Conservation (phyloP, 2,329 filamentous ascomycete genomes). For the Aspergillus japonicus region DNA sequence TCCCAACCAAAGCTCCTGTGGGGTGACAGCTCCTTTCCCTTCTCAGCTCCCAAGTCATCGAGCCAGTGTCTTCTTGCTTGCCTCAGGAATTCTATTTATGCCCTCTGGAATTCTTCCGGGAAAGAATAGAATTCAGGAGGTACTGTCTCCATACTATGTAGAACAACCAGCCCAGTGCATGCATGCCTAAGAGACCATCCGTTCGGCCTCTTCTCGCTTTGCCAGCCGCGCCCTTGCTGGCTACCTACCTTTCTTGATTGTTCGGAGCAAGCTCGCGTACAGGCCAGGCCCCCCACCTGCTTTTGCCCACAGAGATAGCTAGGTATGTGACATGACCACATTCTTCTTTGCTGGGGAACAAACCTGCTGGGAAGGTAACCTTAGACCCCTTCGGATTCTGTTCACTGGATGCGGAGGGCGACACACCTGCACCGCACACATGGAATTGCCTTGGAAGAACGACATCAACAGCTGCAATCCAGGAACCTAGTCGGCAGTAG, state of each 20-base stretch:
- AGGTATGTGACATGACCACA: background rate
- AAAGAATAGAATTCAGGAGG: background rate
- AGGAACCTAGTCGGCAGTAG: background rate
- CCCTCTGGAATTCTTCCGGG: background rate
- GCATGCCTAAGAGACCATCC: background rate
- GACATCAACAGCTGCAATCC: background rate
- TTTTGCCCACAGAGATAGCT: background rate
- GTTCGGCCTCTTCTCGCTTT: background rate
- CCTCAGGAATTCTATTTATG: background rate
- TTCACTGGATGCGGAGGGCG: background rate
- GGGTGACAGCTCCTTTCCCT: background rate
- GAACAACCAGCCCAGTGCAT: background rate
- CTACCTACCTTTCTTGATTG: no score
- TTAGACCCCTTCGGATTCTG: background rate
- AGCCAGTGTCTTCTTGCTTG: background rate
- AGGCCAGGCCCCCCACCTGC: background rate
- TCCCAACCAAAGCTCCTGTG: background rate
- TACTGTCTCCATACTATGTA: background rate
- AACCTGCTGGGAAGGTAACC: background rate
- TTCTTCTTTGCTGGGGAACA: background rate
- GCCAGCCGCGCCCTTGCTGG: slow-evolving; percentile 4
- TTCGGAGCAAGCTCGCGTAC: no score
- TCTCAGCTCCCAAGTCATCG: background rate
- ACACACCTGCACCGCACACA: background rate
- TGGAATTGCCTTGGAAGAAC: background rate